A percentile compares a stretch with the other conserved stretches of the same genome.
Conservation (phyloP, 352 stramenopile species). For the Globisporangium cylindrosporum region DNA sequence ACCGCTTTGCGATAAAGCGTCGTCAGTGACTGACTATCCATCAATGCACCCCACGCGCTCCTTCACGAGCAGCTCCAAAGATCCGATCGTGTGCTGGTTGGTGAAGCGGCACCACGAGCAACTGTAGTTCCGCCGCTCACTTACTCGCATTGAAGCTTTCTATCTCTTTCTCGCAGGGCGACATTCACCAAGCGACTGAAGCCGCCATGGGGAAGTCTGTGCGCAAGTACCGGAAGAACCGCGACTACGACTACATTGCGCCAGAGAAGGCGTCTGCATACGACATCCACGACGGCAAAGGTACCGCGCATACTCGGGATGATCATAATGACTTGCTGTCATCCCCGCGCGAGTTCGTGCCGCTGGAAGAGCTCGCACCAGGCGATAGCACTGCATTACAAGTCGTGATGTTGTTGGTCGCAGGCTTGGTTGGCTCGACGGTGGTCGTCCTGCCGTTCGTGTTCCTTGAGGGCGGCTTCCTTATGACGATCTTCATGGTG, state of each 20-base stretch:
- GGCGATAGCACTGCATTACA: slow-evolving; percentile 30
- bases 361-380: slow-evolving; percentile 36
- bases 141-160: not conserved
- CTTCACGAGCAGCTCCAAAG: not conserved
- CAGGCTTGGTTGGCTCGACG: slow-evolving; percentile 32
- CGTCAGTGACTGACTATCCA: not conserved
- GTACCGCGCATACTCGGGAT: slow-evolving; percentile 8
- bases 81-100: not conserved
- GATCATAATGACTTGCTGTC: slow-evolving; percentile 46
- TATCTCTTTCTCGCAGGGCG: not conserved
- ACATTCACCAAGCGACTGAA: not conserved
- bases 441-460: slow-evolving; percentile 39
- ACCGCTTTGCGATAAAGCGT: not conserved
- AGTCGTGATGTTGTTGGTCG: slow-evolving; percentile 34
- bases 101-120: not conserved
- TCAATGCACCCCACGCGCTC: not conserved
- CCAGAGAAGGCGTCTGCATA: slow-evolving; percentile 30
- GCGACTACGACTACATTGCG: slow-evolving; percentile 26
- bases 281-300: slow-evolving; percentile 34
- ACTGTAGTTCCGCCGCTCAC: not conserved
- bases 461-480: slow-evolving; percentile 42
- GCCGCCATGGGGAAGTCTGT: slow-evolving; percentile 34
- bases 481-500: slow-evolving; percentile 36
- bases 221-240: slow-evolving; percentile 37
- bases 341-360: slow-evolving; percentile 38